A percentile compares a stretch with the other conserved stretches of the same genome.
These are phyloP conservation scores for Talaromyces thailandensis DNA, from an alignment of 495 filamentous ascomycete species.

Conservation along the genomic window DNA sequence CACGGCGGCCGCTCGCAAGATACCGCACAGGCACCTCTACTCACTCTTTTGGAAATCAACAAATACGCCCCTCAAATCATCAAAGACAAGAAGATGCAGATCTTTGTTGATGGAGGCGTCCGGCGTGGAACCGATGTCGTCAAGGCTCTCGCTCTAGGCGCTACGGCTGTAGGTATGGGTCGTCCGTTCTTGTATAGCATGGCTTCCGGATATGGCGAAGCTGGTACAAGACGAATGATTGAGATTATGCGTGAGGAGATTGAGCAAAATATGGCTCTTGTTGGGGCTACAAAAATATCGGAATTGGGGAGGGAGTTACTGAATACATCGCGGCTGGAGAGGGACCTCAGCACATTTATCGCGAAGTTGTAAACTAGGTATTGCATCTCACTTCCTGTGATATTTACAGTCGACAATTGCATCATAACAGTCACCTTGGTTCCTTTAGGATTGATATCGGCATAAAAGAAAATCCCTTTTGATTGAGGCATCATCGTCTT, in stretches of 20 bases:
- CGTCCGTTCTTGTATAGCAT: slow-evolving; percentile 81
- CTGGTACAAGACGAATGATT: slow-evolving; percentile 22
- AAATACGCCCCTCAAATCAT: slow-evolving; percentile 46
- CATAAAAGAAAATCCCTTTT: too few species aligned
- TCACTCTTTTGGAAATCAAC: slow-evolving; percentile 60
- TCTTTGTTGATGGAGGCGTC: slow-evolving; percentile 78
- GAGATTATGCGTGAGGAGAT: slow-evolving; percentile 29
- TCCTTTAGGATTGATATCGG: too few species aligned
- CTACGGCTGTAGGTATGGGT: slow-evolving; percentile 77
- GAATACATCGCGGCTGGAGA: slow-evolving; percentile 27
- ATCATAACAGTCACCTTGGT: neutral
- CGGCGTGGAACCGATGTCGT: slow-evolving; percentile 79
- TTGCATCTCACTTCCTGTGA: neutral
- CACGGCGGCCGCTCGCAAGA: slow-evolving; percentile 42
- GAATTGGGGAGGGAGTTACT: slow-evolving; percentile 25
- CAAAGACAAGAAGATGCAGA: slow-evolving; percentile 60
- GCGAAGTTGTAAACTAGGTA: slow-evolving; percentile 23
- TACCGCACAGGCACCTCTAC: slow-evolving; percentile 63
- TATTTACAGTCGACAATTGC: neutral
- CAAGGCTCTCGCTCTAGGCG: slow-evolving; percentile 80
- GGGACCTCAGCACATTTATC: slow-evolving; percentile 20
- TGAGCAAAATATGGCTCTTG: slow-evolving; percentile 29
- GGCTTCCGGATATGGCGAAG: slow-evolving; percentile 44
- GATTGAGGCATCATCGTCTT: neutral
- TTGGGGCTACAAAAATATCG: slow-evolving; percentile 19